These are phyloP conservation scores for Peronospora belbahrii DNA, from an alignment of 352 stramenopile genomes.

Conservation along the genomic window DNA sequence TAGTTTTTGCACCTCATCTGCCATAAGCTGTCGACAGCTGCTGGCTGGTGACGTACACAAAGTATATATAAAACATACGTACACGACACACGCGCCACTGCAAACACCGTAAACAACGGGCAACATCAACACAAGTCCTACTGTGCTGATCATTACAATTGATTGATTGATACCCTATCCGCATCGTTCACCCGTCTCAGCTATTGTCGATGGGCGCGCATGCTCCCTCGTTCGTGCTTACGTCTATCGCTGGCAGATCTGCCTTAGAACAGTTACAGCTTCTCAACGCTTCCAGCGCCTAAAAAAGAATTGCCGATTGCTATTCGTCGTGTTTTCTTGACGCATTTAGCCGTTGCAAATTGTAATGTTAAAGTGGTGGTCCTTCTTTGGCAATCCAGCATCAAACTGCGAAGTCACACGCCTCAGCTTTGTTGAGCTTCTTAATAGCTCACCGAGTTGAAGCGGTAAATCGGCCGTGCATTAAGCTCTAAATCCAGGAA, in stretches of 20 bases:
- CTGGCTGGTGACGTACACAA: no score
- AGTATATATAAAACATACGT: no score
- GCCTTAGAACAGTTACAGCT: slow-evolving; percentile 4
- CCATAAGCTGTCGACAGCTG: no score
- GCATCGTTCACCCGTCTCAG: slow-evolving; percentile 1
- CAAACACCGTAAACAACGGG: slow-evolving; percentile 7
- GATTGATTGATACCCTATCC: slow-evolving; percentile 1
- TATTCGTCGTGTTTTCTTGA: slow-evolving; percentile 7
- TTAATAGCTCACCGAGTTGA: no score
- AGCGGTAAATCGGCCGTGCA: no score
- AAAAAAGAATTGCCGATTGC: slow-evolving; percentile 2
- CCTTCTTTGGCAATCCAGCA: background rate
- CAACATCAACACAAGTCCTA: no score
- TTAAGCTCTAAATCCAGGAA: no score
- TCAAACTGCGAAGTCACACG: background rate
- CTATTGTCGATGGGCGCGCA: slow-evolving; percentile 6
- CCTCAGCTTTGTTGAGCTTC: no score
- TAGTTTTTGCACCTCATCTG: no score
- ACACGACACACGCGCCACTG: no score
- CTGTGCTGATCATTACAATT: background rate
- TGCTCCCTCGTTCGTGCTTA: slow-evolving; percentile 14
- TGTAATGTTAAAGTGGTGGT: slow-evolving; percentile 5
- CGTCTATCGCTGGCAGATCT: slow-evolving; percentile 9
- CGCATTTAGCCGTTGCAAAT: slow-evolving; percentile 9
- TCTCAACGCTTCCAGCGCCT: background rate